Percentiles rank a stretch among this genome's conserved stretches.
Evolutionary conservation across 1,284 basidiomycete species (phyloP).

Genomic region (Marasmius oreades): DNA sequence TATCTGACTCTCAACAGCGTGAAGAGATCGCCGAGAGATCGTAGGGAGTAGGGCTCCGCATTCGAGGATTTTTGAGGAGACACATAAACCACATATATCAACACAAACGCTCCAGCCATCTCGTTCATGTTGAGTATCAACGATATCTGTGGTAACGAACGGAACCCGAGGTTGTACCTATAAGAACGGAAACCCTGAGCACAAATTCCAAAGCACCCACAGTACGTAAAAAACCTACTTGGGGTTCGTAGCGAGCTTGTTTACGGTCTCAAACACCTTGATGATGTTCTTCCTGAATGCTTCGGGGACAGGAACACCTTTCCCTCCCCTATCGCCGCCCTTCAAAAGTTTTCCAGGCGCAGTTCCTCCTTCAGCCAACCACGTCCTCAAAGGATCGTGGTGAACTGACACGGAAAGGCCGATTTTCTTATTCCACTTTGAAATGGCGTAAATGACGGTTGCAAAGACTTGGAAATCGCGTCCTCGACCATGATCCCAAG

Average conservation of each 20-base stretch:
- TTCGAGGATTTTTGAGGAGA: not conserved
- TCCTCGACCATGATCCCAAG: slow-evolving; percentile 57
- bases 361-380: not conserved
- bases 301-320: slow-evolving; percentile 17
- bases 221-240: slow-evolving; percentile 26
- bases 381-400: slow-evolving; percentile 16
- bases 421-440: slow-evolving; percentile 28
- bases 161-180: not conserved
- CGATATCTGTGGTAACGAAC: slow-evolving; percentile 7
- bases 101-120: slow-evolving; percentile 32
- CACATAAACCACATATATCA: not conserved
- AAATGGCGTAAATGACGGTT: slow-evolving; percentile 48
- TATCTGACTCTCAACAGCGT: not conserved
- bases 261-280: slow-evolving; percentile 42
- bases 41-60: not conserved
- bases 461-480: slow-evolving; percentile 62
- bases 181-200: slow-evolving; percentile 14
- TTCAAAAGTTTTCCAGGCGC: not conserved
- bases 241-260: slow-evolving; percentile 33
- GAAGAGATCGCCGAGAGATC: not conserved
- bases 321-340: not conserved
- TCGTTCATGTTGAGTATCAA: slow-evolving; percentile 29
- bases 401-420: slow-evolving; percentile 30
- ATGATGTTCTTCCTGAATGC: slow-evolving; percentile 33
- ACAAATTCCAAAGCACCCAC: slow-evolving; percentile 23